A percentile compares a stretch with the other conserved stretches of the same genome.
Evolutionary conservation across 1,139 yeast genomes (phyloP).

Genomic region (Candida frijolesensis): DNA sequence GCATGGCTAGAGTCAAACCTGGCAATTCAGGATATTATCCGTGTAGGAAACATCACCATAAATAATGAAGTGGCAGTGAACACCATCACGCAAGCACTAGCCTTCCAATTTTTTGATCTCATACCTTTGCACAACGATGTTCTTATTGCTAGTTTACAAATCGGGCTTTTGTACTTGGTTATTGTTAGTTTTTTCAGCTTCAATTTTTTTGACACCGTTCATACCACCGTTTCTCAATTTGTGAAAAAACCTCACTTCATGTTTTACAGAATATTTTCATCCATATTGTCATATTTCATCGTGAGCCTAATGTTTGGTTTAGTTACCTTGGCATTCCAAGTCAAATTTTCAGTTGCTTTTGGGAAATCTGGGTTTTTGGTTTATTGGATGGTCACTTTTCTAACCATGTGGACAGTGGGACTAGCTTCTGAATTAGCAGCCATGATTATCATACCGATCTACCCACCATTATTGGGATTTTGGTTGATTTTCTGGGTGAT

Average conservation of each 20-base stretch:
- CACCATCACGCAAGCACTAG: constrained; percentile 7
- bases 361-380: constrained; percentile 45
- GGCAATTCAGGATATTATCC: constrained; percentile 5
- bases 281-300: constrained; percentile 33
- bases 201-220: constrained; percentile 57
- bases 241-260: constrained; percentile 31
- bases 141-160: constrained; percentile 63
- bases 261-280: constrained; percentile 30
- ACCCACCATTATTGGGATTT: constrained; percentile 45
- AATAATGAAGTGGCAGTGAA: constrained; percentile 7
- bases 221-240: constrained; percentile 41
- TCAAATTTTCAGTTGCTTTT: constrained; percentile 38
- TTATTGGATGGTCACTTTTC: constrained; percentile 43
- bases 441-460: constrained; percentile 28
- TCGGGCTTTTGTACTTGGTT: constrained; percentile 73
- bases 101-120: constrained; percentile 10
- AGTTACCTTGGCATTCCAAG: constrained; percentile 45
- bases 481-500: constrained; percentile 47
- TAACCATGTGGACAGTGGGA: constrained; percentile 48
- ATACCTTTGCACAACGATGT: constrained; percentile 40
- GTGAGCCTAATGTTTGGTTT: constrained; percentile 40
- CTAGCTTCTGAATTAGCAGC: constrained; percentile 40
- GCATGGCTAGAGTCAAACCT: constrained; percentile 17
- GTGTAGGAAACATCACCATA: constrained; percentile 8
- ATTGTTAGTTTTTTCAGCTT: constrained; percentile 63